Evolutionary conservation across 805 yeast species (phyloP), one percentile per base, ranked within the genome.

Genomic region (Wickerhamiella cacticola): DNA sequence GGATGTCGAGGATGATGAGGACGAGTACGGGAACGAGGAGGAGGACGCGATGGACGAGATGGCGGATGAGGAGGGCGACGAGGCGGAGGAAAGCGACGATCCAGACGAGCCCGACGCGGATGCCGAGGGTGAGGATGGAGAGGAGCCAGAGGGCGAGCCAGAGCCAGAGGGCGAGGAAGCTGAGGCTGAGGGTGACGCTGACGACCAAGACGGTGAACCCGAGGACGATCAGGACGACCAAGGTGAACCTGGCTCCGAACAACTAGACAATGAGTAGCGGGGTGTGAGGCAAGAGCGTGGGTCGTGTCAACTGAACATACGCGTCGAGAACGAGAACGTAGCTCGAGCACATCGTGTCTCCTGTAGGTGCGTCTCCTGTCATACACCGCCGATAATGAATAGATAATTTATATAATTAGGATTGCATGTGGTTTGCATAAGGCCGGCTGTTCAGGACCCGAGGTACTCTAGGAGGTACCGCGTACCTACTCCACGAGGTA

Each of bases 71-170:
- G 57, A 53, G 22, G 56, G 48, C n/a, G 59, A 28, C 10, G 59
- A 54, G n/a, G 54, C 55, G 23, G 61, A 55, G 41, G 58, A 46
- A 16, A 59, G 50, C 13, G 61, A 53, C 22, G 55, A 50, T 15
- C n/a, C 55, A 22, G 61, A 55, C 40, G 58, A 46, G 19, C 59
- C 49, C 13, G 61, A 53, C 22, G 55, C 49, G 28, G 28, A 25
- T 10, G 28, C 9, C 28, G 28, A 25, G 28, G 10, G 28, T 26
- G 62, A 52, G 36, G 49, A 49, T 47, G 48, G 49, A 39, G 60
- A 55, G 36, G 57, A 52, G 35, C 45, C 50, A 1, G 61, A 55
- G 44, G 59, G 56, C 12, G 59, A 54, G 23, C 59, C 55, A 8
- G 55, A 46, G 19, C 57, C 52, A 9, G 58, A 45, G 12, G 59